These are phyloP conservation scores for Colletotrichum horii DNA, from an alignment of 2,329 filamentous ascomycete species.

Conservation along the genomic window DNA sequence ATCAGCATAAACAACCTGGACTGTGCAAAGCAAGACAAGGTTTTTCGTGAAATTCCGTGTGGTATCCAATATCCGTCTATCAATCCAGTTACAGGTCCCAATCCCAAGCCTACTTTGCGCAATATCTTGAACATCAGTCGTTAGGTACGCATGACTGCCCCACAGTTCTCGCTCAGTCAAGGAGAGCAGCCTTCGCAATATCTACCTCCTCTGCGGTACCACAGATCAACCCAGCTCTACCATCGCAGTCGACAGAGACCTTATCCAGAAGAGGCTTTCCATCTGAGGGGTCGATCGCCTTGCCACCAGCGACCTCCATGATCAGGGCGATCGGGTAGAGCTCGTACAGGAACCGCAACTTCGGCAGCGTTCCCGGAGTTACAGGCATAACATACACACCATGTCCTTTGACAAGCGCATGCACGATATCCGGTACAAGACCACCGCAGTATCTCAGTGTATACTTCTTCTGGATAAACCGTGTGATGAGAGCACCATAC, in stretches of 20 bases:
- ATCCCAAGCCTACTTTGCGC: background rate
- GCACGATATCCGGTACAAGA: conserved; percentile 65
- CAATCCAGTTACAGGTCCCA: background rate
- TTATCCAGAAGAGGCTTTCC: conserved; percentile 46
- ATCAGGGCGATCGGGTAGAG: conserved; percentile 64
- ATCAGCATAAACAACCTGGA: background rate
- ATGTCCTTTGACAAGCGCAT: conserved; percentile 65
- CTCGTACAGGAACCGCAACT: conserved; percentile 65
- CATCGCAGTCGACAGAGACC: conserved; percentile 46
- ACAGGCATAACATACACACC: conserved; percentile 66
- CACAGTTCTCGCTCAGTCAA: background rate
- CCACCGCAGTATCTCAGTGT: conserved; percentile 67
- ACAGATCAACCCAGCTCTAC: conserved; percentile 55
- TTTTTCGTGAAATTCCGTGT: background rate
- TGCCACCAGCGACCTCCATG: conserved; percentile 64
- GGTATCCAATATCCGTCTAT: background rate
- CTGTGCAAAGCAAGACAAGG: background rate
- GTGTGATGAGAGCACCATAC: conserved; percentile 55
- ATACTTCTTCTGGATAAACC: conserved; percentile 58
- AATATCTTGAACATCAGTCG: background rate
- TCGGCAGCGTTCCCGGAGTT: conserved; percentile 54
- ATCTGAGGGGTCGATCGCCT: conserved; percentile 54
- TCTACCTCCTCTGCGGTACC: conserved; percentile 56
- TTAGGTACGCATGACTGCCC: no score
- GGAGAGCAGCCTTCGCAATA: conserved; percentile 29